Conservation (phyloP, 306 rosid genomes). For the Gastrolobium bilobum region DNA sequence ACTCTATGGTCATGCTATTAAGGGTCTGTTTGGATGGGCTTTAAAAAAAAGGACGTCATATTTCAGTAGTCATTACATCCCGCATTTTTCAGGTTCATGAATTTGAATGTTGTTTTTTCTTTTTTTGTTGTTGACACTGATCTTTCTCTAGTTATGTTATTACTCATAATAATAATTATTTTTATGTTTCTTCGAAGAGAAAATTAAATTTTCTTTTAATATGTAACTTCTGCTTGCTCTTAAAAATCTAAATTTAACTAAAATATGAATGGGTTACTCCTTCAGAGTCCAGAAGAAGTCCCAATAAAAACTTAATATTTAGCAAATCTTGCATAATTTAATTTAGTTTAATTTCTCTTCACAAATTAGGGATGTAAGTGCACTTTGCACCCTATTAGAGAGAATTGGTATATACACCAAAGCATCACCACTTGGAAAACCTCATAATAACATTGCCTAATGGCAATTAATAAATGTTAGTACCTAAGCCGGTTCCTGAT, state of each 20-base stretch:
- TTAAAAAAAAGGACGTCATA: not conserved
- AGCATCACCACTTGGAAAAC: not conserved
- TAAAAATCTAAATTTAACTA: slow-evolving; percentile 11
- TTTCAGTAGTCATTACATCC: not conserved
- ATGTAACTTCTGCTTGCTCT: not conserved
- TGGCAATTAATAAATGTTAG: not conserved
- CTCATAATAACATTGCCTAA: not conserved
- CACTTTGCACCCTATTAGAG: slow-evolving; percentile 1
- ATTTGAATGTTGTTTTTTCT: not conserved
- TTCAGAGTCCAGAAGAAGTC: not conserved
- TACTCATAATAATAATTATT: slow-evolving; percentile 9
- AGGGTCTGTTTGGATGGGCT: no score
- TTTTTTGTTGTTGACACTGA: not conserved
- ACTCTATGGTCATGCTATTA: slow-evolving; percentile 31
- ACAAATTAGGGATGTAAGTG: not conserved
- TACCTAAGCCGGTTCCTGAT: not conserved
- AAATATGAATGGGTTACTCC: not conserved
- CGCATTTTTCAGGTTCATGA: not conserved
- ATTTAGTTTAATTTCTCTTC: not conserved
- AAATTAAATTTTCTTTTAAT: not conserved
- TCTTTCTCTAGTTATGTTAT: not conserved
- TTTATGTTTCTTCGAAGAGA: not conserved
- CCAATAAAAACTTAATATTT: not conserved
- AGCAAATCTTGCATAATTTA: not conserved
- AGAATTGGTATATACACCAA: not conserved